Conservation (phyloP, 2,329 filamentous ascomycete genomes). For the Leptosphaerulina australis region DNA sequence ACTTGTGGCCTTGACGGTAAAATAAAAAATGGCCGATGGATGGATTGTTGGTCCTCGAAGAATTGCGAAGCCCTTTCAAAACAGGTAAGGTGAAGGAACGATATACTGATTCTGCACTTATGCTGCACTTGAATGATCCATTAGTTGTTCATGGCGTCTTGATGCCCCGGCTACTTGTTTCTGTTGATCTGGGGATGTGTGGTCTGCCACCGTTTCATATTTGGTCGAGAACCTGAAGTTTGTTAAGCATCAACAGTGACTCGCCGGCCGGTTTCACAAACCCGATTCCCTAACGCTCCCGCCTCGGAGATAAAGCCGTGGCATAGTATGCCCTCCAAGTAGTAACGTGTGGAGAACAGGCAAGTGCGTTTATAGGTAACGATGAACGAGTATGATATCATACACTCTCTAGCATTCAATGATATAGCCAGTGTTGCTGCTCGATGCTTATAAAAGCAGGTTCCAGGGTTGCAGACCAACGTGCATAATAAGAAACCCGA, state of each 20-base stretch:
- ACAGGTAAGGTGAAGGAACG: not conserved
- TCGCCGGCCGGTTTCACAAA: constrained; percentile 15
- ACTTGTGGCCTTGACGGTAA: not conserved
- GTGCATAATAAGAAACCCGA: too few relatives aligned
- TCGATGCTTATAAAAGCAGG: too few relatives aligned
- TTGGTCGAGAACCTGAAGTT: not conserved
- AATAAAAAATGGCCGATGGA: too few relatives aligned
- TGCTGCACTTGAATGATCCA: not conserved
- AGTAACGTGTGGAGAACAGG: not conserved
- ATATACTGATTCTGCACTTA: not conserved
- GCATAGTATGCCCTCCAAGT: not conserved
- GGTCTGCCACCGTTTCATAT: constrained; percentile 22
- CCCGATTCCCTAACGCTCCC: constrained; percentile 10
- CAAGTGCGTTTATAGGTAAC: too few relatives aligned
- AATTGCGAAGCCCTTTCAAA: not conserved
- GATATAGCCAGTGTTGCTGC: too few relatives aligned
- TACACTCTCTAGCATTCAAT: too few relatives aligned
- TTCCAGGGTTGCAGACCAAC: too few relatives aligned
- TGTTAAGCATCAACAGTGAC: not conserved
- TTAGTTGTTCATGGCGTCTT: not conserved
- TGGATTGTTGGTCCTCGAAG: not conserved
- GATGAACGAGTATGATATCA: too few relatives aligned
- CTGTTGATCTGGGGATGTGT: constrained; percentile 3
- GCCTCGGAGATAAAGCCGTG: constrained; percentile 8
- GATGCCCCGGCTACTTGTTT: not conserved